A percentile compares a stretch with the other conserved stretches of the same genome.
phyloP scores from a whole-genome alignment of 257 asterid species.

The Striga asiatica region DNA sequence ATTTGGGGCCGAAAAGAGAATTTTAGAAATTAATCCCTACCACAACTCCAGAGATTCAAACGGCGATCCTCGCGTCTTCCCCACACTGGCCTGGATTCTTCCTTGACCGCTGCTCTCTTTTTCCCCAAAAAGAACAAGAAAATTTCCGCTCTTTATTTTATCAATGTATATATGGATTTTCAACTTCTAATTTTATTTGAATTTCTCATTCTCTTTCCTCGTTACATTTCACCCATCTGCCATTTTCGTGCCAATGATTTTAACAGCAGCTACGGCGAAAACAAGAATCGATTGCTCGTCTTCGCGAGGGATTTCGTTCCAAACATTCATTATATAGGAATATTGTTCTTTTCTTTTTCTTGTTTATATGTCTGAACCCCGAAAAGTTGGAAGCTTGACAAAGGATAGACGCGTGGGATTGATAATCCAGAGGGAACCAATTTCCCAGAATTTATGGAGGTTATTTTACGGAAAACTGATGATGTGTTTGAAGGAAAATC shows the following conservation, averaged over 20 bases:
- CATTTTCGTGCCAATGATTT: conserved; percentile 7
- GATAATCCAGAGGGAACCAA: conserved; percentile 9
- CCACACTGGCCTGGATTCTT: conserved; percentile 19
- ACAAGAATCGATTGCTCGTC: conserved; percentile 5
- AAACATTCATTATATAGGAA: neutral
- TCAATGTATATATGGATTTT: conserved; percentile 18
- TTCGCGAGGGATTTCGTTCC: neutral
- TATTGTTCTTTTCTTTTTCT: neutral
- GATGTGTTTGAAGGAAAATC: neutral
- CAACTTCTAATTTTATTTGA: conserved; percentile 17
- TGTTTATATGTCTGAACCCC: neutral
- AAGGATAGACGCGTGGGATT: conserved; percentile 9
- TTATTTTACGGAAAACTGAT: neutral
- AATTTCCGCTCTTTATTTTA: neutral
- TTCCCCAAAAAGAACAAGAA: conserved; percentile 3
- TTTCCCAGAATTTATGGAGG: conserved; percentile 3
- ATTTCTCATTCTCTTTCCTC: conserved; percentile 17
- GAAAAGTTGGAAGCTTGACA: neutral
- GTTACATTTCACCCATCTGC: conserved; percentile 9
- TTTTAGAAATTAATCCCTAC: conserved; percentile 12
- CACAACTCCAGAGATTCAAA: conserved; percentile 26
- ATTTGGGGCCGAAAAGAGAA: conserved; percentile 15
- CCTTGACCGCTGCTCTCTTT: conserved; percentile 15
- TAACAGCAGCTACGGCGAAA: conserved; percentile 6
- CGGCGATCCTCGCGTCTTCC: conserved; percentile 33